Evolutionary conservation across 441 rosid species (phyloP).

Genomic region (Theobroma grandiflorum): DNA sequence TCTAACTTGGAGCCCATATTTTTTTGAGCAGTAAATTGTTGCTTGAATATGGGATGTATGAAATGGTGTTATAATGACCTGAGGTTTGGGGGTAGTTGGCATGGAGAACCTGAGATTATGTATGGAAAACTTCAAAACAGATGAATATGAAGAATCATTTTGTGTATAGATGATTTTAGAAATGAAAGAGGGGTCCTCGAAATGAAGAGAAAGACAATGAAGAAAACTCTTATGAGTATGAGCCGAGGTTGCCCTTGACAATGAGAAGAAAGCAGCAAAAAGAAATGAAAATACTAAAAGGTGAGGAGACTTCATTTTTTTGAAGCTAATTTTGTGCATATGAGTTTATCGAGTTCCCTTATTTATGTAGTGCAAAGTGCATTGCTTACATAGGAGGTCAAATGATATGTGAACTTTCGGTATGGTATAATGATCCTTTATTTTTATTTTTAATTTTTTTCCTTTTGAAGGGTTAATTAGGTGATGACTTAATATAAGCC

Average conservation of each 20-base stretch:
- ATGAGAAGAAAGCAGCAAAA: neutral
- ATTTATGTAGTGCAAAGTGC: no score
- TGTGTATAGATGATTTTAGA: neutral
- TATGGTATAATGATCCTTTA: no score
- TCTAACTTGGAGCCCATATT: neutral
- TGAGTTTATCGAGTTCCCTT: no score
- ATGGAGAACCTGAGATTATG: conserved; percentile 19
- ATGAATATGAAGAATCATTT: neutral
- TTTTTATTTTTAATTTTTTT: no score
- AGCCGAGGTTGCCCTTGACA: neutral
- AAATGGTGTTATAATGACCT: neutral
- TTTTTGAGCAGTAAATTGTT: neutral
- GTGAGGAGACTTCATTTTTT: neutral
- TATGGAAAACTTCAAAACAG: neutral
- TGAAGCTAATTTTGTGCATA: no score
- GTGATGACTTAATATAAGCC: no score
- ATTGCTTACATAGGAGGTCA: no score
- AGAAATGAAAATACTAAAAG: neutral
- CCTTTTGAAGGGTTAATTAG: no score
- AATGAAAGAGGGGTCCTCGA: neutral
- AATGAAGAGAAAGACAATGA: neutral
- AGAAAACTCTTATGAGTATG: neutral
- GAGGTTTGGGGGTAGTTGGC: conserved; percentile 7
- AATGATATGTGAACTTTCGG: no score
- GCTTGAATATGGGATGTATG: neutral